These are phyloP conservation scores for Amanita inopinata DNA, from an alignment of 768 basidiomycete genomes.

Conservation along the genomic window DNA sequence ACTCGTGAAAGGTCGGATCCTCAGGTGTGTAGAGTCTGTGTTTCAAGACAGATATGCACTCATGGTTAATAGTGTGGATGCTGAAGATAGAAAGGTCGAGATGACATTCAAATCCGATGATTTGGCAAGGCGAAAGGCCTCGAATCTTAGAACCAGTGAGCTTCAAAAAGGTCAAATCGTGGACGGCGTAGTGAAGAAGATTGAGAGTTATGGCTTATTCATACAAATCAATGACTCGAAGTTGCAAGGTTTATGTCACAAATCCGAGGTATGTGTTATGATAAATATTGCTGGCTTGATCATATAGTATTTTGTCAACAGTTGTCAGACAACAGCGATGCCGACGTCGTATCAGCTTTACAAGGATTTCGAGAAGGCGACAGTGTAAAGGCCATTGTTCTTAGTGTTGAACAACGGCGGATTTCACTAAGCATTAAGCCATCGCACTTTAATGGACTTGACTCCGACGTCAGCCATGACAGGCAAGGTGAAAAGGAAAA, in stretches of 20 bases:
- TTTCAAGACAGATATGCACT: neutral
- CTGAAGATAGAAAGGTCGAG: constrained; percentile 72
- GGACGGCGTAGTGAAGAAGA: constrained; percentile 64
- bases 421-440: constrained; percentile 85
- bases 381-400: constrained; percentile 68
- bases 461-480: constrained; percentile 14
- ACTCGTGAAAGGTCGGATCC: constrained; percentile 77
- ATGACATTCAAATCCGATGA: constrained; percentile 77
- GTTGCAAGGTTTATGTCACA: constrained; percentile 87
- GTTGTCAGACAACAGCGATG: constrained; percentile 83
- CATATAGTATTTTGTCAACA: constrained; percentile 20
- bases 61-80: constrained; percentile 49
- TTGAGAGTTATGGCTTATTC: constrained; percentile 90
- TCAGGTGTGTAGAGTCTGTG: constrained; percentile 40
- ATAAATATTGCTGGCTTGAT: neutral
- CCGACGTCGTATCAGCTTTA: constrained; percentile 70
- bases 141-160: constrained; percentile 37
- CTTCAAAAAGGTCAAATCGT: constrained; percentile 76
- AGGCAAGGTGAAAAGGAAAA: constrained; percentile 11
- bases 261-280: constrained; percentile 61
- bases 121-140: constrained; percentile 25
- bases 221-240: constrained; percentile 80
- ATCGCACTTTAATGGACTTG: constrained; percentile 59
- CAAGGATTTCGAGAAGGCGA: constrained; percentile 83
- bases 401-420: constrained; percentile 65